Conservation (phyloP, 495 filamentous ascomycete genomes). For the Tuber borchii region DNA sequence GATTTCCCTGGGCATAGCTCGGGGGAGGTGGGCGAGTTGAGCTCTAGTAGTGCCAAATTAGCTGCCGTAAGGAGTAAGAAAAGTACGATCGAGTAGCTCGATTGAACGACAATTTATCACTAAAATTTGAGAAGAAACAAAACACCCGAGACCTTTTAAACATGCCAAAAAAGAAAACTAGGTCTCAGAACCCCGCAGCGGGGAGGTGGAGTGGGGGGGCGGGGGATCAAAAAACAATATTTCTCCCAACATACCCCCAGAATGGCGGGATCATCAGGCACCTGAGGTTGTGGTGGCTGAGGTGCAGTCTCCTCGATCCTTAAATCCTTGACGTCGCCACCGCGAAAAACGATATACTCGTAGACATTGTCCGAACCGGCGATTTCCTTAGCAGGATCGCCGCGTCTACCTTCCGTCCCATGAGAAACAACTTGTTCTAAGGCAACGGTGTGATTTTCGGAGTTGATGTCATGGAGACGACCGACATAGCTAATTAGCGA, state of each 20-base stretch:
- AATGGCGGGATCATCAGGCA: constrained; percentile 94
- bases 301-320: constrained; percentile 70
- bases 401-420: constrained; percentile 84
- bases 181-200: neutral
- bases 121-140: neutral
- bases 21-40: constrained; percentile 34
- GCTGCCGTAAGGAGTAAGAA: constrained; percentile 7
- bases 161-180: neutral
- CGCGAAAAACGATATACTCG: constrained; percentile 98
- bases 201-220: neutral
- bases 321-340: constrained; percentile 97
- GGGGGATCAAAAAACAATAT: neutral
- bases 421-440: constrained; percentile 89
- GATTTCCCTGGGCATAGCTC: constrained; percentile 29
- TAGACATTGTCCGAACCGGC: constrained; percentile 75
- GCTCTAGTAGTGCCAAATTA: constrained; percentile 25
- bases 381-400: constrained; percentile 70
- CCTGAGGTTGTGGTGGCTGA: constrained; percentile 67
- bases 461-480: constrained; percentile 94
- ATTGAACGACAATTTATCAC: neutral
- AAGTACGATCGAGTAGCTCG: neutral
- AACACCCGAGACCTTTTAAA: neutral
- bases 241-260: constrained; percentile 66
- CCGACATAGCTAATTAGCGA: constrained; percentile 74
- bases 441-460: constrained; percentile 89